Evolutionary conservation across 805 yeast genomes (phyloP).

Genomic region (Citeromyces nyonsensis): DNA sequence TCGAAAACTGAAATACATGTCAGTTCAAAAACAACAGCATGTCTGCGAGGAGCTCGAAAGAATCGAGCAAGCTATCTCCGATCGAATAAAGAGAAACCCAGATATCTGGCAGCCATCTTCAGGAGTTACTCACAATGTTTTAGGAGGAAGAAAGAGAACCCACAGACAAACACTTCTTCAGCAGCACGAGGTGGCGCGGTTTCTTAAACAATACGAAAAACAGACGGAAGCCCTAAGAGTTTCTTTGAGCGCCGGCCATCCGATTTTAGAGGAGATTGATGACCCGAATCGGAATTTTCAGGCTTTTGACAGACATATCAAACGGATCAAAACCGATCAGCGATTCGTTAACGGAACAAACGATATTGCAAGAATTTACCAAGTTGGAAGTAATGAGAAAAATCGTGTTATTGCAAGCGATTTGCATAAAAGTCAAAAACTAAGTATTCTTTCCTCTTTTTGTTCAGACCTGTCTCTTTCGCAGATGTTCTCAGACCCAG

Average conservation of each 20-base stretch:
- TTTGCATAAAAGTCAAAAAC: too few relatives aligned
- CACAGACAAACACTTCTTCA: slow-evolving; percentile 38
- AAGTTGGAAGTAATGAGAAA: too few relatives aligned
- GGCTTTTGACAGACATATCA: slow-evolving; percentile 5
- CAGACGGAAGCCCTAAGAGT: slow-evolving; percentile 6
- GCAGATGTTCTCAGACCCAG: slow-evolving; percentile 38
- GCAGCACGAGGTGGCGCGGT: slow-evolving; percentile 47
- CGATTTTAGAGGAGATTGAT: slow-evolving; percentile 6
- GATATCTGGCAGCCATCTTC: slow-evolving; percentile 21
- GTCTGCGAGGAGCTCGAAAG: slow-evolving; percentile 60
- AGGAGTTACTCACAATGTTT: slow-evolving; percentile 12
- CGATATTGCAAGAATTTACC: too few relatives aligned
- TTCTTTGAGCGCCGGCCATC: slow-evolving; percentile 2
- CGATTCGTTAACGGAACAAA: too few relatives aligned
- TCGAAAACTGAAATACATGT: too few relatives aligned
- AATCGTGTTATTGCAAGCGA: too few relatives aligned
- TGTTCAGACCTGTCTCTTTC: slow-evolving; percentile 34
- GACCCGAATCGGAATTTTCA: slow-evolving; percentile 13
- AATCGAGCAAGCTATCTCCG: slow-evolving; percentile 51
- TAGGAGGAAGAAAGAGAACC: slow-evolving; percentile 22
- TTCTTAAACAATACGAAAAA: slow-evolving; percentile 29
- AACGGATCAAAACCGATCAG: too few relatives aligned
- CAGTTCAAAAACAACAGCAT: too few relatives aligned
- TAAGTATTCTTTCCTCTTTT: slow-evolving; percentile 28
- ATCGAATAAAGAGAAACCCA: slow-evolving; percentile 50